phyloP scores from a whole-genome alignment of 441 rosid genomes.

The Populus tomentosa region DNA sequence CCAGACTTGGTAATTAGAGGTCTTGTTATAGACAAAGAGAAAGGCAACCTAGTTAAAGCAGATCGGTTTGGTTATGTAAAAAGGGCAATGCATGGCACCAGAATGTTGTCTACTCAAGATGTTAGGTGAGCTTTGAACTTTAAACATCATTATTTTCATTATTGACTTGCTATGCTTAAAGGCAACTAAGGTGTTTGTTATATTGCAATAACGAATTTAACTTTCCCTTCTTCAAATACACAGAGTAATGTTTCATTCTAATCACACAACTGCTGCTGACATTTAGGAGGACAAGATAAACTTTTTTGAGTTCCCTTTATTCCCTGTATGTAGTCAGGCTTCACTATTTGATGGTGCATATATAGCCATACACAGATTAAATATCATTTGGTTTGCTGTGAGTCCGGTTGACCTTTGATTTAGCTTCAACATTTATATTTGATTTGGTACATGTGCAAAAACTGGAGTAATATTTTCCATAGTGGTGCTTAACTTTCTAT shows the following conservation, averaged over 20 bases:
- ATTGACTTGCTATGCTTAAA: conserved; percentile 6
- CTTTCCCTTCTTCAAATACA: not conserved
- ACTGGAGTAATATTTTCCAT: conserved; percentile 25
- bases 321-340: not conserved
- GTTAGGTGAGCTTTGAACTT: conserved; percentile 46
- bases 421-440: conserved; percentile 5
- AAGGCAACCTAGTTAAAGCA: conserved; percentile 92
- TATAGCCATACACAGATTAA: not conserved
- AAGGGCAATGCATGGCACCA: conserved; percentile 95
- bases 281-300: not conserved
- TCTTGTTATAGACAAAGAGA: conserved; percentile 95
- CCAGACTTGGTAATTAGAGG: conserved; percentile 95
- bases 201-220: not conserved
- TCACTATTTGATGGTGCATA: not conserved
- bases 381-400: not conserved
- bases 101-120: conserved; percentile 82
- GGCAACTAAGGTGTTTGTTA: not conserved
- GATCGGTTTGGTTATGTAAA: conserved; percentile 94
- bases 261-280: not conserved
- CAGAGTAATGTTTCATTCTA: not conserved
- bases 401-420: conserved; percentile 7
- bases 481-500: conserved; percentile 38
- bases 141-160: conserved; percentile 1
- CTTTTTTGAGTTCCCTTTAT: not conserved
- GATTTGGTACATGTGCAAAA: conserved; percentile 19